A percentile compares a stretch with the other conserved stretches of the same genome.
These are phyloP conservation scores for Gamarada debralockiae DNA, from an alignment of 495 filamentous ascomycete genomes.

Conservation along the genomic window DNA sequence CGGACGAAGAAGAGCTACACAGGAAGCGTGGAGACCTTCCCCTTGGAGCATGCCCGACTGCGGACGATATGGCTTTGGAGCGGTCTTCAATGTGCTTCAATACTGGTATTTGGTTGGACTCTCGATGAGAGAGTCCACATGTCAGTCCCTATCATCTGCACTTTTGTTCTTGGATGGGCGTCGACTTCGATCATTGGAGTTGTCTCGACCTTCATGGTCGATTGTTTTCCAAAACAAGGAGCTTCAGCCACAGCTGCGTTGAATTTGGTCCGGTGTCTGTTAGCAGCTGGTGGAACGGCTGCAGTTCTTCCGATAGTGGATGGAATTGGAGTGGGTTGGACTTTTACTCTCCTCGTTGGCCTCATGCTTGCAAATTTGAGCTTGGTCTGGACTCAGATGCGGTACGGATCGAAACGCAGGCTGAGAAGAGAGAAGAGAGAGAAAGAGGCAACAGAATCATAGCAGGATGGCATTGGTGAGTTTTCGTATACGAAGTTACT, in stretches of 20 bases:
- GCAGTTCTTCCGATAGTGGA: constrained; percentile 33
- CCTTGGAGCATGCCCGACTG: constrained; percentile 37
- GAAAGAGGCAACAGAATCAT: background rate
- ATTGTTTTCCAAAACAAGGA: constrained; percentile 33
- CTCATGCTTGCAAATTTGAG: constrained; percentile 3
- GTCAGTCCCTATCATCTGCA: constrained; percentile 28
- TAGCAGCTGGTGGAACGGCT: constrained; percentile 35
- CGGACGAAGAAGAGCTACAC: constrained; percentile 33
- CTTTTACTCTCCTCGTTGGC: constrained; percentile 20
- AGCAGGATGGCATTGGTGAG: too few species aligned
- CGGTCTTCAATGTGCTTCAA: constrained; percentile 30
- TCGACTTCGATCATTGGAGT: constrained; percentile 33
- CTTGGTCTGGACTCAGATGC: constrained; percentile 11
- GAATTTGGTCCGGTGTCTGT: constrained; percentile 37
- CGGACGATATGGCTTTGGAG: constrained; percentile 31
- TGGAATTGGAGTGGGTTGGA: constrained; percentile 33
- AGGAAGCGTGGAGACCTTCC: constrained; percentile 27
- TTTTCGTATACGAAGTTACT: too few species aligned
- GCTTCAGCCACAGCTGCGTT: constrained; percentile 35
- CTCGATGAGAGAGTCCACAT: constrained; percentile 28
- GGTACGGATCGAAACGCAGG: constrained; percentile 8
- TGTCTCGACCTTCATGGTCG: constrained; percentile 38
- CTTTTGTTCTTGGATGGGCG: constrained; percentile 39
- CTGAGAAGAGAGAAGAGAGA: constrained; percentile 2
- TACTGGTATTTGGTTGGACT: constrained; percentile 36